These are phyloP conservation scores for Tarenaya hassleriana DNA, from an alignment of 345 rosid genomes.

Conservation along the genomic window DNA sequence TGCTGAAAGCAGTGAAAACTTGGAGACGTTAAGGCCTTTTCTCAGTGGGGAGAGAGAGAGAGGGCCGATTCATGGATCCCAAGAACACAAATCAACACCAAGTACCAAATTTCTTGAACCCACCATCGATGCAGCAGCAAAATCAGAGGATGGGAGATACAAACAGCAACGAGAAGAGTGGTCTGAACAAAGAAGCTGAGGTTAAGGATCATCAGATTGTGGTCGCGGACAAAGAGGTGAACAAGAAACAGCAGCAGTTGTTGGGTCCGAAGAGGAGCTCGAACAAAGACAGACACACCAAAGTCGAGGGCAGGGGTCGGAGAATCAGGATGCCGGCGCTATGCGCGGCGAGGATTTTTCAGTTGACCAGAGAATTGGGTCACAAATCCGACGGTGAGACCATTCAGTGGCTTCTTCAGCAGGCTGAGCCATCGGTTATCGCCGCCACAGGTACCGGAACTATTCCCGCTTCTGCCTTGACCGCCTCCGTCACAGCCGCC, in stretches of 20 bases:
- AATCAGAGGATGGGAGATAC: slow-evolving; percentile 25
- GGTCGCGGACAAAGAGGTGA: slow-evolving; percentile 57
- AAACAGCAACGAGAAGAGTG: slow-evolving; percentile 20
- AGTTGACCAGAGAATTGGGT: slow-evolving; percentile 92
- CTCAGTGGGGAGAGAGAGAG: no score
- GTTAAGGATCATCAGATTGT: slow-evolving; percentile 73
- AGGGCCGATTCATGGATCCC: slow-evolving; percentile 38
- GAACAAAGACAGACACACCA: slow-evolving; percentile 91
- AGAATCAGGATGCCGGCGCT: slow-evolving; percentile 98
- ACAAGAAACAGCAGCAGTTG: slow-evolving; percentile 36
- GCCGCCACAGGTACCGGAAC: slow-evolving; percentile 19
- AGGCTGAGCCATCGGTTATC: slow-evolving; percentile 21
- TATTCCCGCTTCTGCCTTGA: slow-evolving; percentile 4
- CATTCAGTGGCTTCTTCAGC: slow-evolving; percentile 71
- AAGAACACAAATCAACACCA: slow-evolving; percentile 35
- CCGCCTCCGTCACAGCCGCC: background rate
- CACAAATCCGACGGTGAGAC: slow-evolving; percentile 98
- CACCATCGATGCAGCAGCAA: slow-evolving; percentile 31
- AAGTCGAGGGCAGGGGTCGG: slow-evolving; percentile 91
- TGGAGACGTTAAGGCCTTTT: slow-evolving; percentile 50
- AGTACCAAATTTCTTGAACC: slow-evolving; percentile 58
- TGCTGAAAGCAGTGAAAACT: slow-evolving; percentile 38
- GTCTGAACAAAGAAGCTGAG: slow-evolving; percentile 45
- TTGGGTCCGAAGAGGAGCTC: slow-evolving; percentile 82
- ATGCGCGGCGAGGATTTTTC: slow-evolving; percentile 95